Evolutionary conservation across 2,329 filamentous ascomycete species (phyloP).

Genomic region (Tolypocladium tundrense): DNA sequence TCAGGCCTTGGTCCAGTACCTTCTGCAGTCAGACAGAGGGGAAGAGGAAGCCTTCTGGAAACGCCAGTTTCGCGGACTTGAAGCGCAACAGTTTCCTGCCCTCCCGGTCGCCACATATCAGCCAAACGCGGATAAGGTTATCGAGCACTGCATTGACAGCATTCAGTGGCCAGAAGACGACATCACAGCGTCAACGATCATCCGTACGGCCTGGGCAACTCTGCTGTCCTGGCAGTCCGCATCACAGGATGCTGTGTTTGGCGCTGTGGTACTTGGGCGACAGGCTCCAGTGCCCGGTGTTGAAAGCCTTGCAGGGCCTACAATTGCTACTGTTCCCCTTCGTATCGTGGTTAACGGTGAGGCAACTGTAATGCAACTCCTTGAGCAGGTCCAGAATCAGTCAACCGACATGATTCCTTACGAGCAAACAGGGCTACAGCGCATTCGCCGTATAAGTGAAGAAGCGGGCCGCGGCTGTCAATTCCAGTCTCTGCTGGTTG

Average conservation of each 20-base stretch:
- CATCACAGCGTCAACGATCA: not conserved
- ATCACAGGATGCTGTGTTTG: not conserved
- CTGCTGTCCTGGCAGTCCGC: not conserved
- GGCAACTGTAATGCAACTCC: not conserved
- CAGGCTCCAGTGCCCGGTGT: not conserved
- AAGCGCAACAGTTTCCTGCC: not conserved
- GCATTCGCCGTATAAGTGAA: not conserved
- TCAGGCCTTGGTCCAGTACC: not conserved
- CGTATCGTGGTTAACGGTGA: not conserved
- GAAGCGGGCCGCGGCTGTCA: not conserved
- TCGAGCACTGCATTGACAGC: not conserved
- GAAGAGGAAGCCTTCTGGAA: not conserved
- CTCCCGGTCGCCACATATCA: not conserved
- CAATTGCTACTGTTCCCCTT: not conserved
- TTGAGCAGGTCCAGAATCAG: not conserved
- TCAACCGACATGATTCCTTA: not conserved
- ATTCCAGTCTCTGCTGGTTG: not conserved
- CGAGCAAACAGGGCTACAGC: not conserved
- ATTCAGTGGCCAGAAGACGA: not conserved
- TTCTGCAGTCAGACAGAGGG: not conserved
- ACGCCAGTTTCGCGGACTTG: not conserved
- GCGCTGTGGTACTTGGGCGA: not conserved
- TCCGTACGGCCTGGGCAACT: not conserved
- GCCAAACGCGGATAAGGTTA: not conserved
- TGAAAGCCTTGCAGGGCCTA: not conserved